Evolutionary conservation across 768 basidiomycete species (phyloP), one percentile per base, ranked within the genome.

Genomic region (Lepiota brunneoincarnata): DNA sequence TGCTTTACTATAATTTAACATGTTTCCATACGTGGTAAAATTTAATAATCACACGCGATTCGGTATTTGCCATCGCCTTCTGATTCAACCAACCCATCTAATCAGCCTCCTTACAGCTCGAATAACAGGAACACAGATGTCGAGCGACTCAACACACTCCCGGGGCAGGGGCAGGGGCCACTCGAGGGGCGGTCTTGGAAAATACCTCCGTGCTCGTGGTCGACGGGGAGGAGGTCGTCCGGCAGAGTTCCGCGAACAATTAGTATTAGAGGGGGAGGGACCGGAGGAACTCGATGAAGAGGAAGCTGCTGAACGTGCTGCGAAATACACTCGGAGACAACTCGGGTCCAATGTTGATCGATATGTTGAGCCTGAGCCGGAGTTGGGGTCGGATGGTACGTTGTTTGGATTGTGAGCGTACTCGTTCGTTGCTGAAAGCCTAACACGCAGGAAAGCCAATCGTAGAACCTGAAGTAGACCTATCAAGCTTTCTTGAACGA

Each of bases 301-400:
- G 31, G 85, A 84, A 58, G 76, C 73, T 0, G 70, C 72, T 31
- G 85, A 82, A 62, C 58, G 70, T 9, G 71, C 70, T 14, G 66
- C 63, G 34, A 86, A 80, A 62, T 91, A 78, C 51, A 66, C 80
- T 21, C 74, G 75, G 53, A 75, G 90, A 35, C 71, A 82, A 45
- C 71, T 93, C 14, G 83, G 75, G 3, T 77, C 85, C 3, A 92
- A 93, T 63, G 83, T 75, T 0, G 88, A 91, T 73, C 75, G 89
- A 48, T 92, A 92, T 63, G 75, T 63, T 14, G 89, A 91, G 67
- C 79, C 80, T 17, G 86, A 83, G 54, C 83, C 82, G 2, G 83
- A 87, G 59, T 69, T 89, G 21, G 84, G 80, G 62, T 84, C 86
- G 1, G 87, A 90, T 65, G 89, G 89, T 86, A 60, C 20, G 75